A percentile compares a stretch with the other conserved stretches of the same genome.
phyloP scores from a whole-genome alignment of 2,329 filamentous ascomycete species.

The Xylariaceae sp. region DNA sequence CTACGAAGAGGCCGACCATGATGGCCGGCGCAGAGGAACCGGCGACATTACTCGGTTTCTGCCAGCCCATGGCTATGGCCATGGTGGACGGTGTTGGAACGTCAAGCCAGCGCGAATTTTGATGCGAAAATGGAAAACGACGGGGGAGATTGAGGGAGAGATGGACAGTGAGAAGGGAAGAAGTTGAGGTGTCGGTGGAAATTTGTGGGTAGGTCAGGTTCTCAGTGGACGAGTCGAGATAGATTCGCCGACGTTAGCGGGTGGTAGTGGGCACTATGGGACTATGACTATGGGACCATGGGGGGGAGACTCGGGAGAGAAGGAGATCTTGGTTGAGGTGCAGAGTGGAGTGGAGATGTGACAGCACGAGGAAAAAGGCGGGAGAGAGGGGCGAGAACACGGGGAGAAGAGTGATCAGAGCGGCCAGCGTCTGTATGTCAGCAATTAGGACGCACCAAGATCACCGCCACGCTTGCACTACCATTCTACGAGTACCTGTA shows the following conservation, averaged over 20 bases:
- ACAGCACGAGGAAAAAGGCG: slow-evolving; percentile 25
- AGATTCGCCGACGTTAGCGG: slow-evolving; percentile 3
- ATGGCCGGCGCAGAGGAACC: slow-evolving; percentile 68
- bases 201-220: slow-evolving; percentile 23
- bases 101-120: slow-evolving; percentile 43
- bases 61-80: slow-evolving; percentile 64
- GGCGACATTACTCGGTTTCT: slow-evolving; percentile 69
- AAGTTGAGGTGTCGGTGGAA: slow-evolving; percentile 21
- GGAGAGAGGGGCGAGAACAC: slow-evolving; percentile 9
- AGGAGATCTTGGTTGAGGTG: slow-evolving; percentile 25
- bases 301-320: background rate
- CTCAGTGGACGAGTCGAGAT: slow-evolving; percentile 20
- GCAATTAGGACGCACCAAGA: background rate
- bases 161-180: slow-evolving; percentile 1
- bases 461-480: background rate
- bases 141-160: slow-evolving; percentile 23
- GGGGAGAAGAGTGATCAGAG: background rate
- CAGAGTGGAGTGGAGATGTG: slow-evolving; percentile 24
- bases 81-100: slow-evolving; percentile 47
- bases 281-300: background rate
- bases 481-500: background rate
- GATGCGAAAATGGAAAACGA: slow-evolving; percentile 21
- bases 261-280: background rate
- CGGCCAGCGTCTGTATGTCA: background rate
- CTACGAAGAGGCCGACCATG: slow-evolving; percentile 67